A percentile compares a stretch with the other conserved stretches of the same genome.
Evolutionary conservation across 2,329 filamentous ascomycete species (phyloP).

Genomic region (Colletotrichum agaves): DNA sequence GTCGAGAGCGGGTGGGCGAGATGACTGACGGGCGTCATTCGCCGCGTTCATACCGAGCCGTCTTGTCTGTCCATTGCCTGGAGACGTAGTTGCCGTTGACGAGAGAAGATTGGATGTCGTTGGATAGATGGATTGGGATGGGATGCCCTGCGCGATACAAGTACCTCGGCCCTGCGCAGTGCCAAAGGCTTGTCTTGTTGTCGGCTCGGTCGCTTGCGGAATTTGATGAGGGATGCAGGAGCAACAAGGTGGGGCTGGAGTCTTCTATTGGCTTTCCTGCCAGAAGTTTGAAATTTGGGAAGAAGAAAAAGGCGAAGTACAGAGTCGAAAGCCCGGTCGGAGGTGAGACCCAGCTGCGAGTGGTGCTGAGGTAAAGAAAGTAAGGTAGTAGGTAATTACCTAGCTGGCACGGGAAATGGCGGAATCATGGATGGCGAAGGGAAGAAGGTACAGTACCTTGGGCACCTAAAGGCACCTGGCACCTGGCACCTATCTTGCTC

Average conservation of each 20-base stretch:
- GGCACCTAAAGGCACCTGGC: background rate
- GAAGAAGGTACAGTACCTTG: background rate
- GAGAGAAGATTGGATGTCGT: background rate
- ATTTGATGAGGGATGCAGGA: background rate
- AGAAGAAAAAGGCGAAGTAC: background rate
- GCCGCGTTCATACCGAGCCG: background rate
- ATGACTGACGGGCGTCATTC: background rate
- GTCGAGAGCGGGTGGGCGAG: background rate
- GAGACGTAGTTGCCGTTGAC: background rate
- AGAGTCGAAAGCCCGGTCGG: too few relatives aligned
- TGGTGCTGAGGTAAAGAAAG: too few relatives aligned
- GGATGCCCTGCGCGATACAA: background rate
- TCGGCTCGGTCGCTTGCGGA: slow-evolving; percentile 15
- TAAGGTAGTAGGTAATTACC: too few relatives aligned
- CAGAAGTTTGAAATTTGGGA: background rate
- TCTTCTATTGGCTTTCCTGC: slow-evolving; percentile 1
- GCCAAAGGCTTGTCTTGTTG: slow-evolving; percentile 16
- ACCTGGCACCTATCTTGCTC: background rate
- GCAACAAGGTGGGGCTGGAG: background rate
- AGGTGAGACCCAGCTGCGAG: too few relatives aligned
- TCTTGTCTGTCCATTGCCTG: background rate
- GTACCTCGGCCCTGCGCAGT: background rate
- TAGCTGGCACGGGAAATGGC: slow-evolving; percentile 2
- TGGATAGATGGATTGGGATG: background rate
- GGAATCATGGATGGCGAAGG: background rate